These are phyloP conservation scores for Cladorrhinum samala DNA, from an alignment of 495 filamentous ascomycete species.

Conservation along the genomic window DNA sequence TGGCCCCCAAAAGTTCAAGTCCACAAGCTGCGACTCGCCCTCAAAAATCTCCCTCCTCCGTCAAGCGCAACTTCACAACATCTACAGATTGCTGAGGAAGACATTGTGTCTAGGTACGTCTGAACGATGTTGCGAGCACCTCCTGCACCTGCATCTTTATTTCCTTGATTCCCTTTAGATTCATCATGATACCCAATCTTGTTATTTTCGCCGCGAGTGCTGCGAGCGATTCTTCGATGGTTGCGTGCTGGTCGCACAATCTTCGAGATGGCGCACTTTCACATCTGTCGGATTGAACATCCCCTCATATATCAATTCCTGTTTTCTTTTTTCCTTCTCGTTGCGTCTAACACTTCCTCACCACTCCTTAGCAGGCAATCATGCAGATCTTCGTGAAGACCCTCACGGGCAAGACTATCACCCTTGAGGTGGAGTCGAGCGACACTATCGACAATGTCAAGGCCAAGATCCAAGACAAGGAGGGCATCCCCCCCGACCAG, in stretches of 20 bases:
- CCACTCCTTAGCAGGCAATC: conserved; percentile 46
- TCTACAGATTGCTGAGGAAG: conserved; percentile 52
- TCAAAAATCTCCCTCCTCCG: conserved; percentile 24
- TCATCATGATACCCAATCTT: conserved; percentile 26
- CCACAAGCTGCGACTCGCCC: conserved; percentile 2
- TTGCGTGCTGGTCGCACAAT: conserved; percentile 7
- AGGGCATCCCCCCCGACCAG: conserved; percentile 99
- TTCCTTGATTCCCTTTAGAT: conserved; percentile 10
- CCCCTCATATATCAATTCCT: background rate
- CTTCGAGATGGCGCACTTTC: conserved; percentile 1
- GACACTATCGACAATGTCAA: conserved; percentile 99
- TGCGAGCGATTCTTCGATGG: background rate
- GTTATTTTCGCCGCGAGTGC: conserved; percentile 10
- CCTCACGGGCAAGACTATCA: conserved; percentile 99
- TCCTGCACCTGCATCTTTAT: conserved; percentile 10
- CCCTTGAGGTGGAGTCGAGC: conserved; percentile 99
- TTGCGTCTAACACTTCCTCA: conserved; percentile 28
- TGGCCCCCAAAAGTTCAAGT: conserved; percentile 27
- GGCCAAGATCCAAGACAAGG: conserved; percentile 92
- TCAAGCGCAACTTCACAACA: conserved; percentile 34
- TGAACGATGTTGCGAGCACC: conserved; percentile 29
- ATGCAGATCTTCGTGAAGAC: conserved; percentile 99
- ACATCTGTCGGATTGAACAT: background rate
- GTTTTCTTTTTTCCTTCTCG: conserved; percentile 10
- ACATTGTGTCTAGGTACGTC: conserved; percentile 53